Evolutionary conservation across 2,329 filamentous ascomycete species (phyloP), one percentile per base, ranked within the genome.

Genomic region (Ophiostoma pallidulum): DNA sequence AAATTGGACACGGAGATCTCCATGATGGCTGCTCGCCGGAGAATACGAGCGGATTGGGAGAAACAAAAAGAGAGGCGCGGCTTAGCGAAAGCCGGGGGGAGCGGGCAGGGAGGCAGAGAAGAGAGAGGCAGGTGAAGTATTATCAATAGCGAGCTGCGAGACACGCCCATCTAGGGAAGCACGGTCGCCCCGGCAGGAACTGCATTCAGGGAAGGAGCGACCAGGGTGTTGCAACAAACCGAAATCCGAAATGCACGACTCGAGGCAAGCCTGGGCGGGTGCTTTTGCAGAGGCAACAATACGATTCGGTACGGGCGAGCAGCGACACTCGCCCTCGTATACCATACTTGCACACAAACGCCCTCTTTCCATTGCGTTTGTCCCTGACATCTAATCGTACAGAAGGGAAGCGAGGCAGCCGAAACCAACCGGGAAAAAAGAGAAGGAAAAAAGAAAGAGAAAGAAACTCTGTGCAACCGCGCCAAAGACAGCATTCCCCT

Each of bases 1-100:
- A 63, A 66, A 33, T 57, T 62, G 3, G 20, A 8, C 4, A 19
- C 29, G 20, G 58, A 33, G 20, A 64, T 47, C 12, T 63, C 57
- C 59, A 64, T 63, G 9, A 24, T 52, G 22, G 22, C 18, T 9
- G 3, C 6, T 2, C 10, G 8, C 28, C 13, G 8, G 16, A 6
- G 14, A n/a, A n/a, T n/a, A n/a, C n/a, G n/a, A n/a, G n/a, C n/a
- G n/a, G n/a, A n/a, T n/a, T n/a, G n/a, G n/a, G n/a, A n/a, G n/a
- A n/a, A n/a, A n/a, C n/a, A n/a, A n/a, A n/a, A n/a, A n/a, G n/a
- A n/a, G n/a, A n/a, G n/a, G n/a, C n/a, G n/a, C n/a, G n/a, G n/a
- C n/a, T n/a, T n/a, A n/a, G n/a, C n/a, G n/a, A n/a, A n/a, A n/a
- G n/a, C n/a, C n/a, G n/a, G n/a, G n/a, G n/a, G n/a, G n/a, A n/a